A percentile compares a stretch with the other conserved stretches of the same genome.
Conservation (phyloP, 2,329 filamentous ascomycete species). For the Venturia oleaginea region DNA sequence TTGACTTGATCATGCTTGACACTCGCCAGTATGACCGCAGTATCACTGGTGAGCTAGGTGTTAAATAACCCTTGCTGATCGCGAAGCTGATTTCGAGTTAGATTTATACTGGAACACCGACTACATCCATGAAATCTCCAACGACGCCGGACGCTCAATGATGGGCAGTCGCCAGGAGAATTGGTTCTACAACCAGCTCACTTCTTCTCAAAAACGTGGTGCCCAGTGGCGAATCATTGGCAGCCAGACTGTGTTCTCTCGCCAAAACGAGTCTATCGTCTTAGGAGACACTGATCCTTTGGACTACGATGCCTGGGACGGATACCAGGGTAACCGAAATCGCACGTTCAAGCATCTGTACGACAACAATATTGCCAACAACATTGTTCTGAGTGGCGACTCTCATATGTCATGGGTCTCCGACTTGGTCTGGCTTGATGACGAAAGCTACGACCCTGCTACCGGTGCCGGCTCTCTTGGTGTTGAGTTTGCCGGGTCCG, state of each 20-base stretch:
- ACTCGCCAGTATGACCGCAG: constrained; percentile 35
- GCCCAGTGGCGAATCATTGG: constrained; percentile 64
- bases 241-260: constrained; percentile 56
- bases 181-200: constrained; percentile 55
- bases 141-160: constrained; percentile 58
- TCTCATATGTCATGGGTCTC: constrained; percentile 54
- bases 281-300: constrained; percentile 35
- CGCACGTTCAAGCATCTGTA: constrained; percentile 59
- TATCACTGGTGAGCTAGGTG: constrained; percentile 31
- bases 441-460: constrained; percentile 29
- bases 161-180: constrained; percentile 67
- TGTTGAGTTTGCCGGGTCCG: constrained; percentile 52
- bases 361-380: constrained; percentile 61
- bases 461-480: constrained; percentile 36
- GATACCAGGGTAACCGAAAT: constrained; percentile 62
- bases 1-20: constrained; percentile 36
- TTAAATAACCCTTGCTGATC: constrained; percentile 9
- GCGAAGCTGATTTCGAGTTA: constrained; percentile 14
- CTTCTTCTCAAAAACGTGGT: constrained; percentile 22
- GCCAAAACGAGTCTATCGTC: constrained; percentile 40
- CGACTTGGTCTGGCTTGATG: constrained; percentile 38
- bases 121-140: constrained; percentile 53
- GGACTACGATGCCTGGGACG: constrained; percentile 54
- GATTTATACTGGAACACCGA: constrained; percentile 46
- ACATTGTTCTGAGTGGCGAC: constrained; percentile 64